Base-by-base conservation (phyloP, 192 early-diverging fungal species). In the Entomortierella lignicola region DNA sequence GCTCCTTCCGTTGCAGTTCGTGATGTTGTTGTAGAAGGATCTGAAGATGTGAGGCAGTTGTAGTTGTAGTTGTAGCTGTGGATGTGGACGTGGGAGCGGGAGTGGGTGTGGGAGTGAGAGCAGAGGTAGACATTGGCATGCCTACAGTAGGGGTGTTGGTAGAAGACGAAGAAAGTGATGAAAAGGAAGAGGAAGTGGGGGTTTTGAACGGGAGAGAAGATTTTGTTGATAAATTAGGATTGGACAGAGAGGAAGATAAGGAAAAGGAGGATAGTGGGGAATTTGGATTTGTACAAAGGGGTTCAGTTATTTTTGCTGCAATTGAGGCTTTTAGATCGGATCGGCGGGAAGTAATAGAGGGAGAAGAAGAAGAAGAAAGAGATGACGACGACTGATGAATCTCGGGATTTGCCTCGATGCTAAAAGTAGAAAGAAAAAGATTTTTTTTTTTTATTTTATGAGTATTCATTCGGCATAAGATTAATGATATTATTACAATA, bases 1-100 rank as follows among this genome's bases (percentile, higher is more conserved):
- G 66, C 31, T 77, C 74, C 34, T 69, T 43, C 2, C 66, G 59
- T 41, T 77, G 66, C 17, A 77, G 52, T 15, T 66, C 74, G 61
- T 77, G 74, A 41, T 77, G 74, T 37, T 77, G 74, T 43, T 77
- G 66, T 26, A 77, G 74, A 26, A 77, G 66, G 4, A 77, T 15
- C 47, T 77, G 74, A 26, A 77, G 66, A 64, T 77, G 67, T 50
- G 66, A 21, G 10, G 61, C 66, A 23, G n/a, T 41, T 1, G 60
- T 48, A 20, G 62, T n/a, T n/a, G 63, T 12, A 8, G 42, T 56
- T 10, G 55, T n/a, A n/a, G 62, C 4, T 21, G 52, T 63, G 34
- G 69, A 13, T 12, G 56, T 20, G 4, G 58, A 41, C n/a, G 55
- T 27, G 30, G 52, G 54, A 42, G 10, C 30, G 23, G 43, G 65